Base-by-base conservation (phyloP, 225 moss, liverwort and hornwort species). In the Straminergon stramineum region DNA sequence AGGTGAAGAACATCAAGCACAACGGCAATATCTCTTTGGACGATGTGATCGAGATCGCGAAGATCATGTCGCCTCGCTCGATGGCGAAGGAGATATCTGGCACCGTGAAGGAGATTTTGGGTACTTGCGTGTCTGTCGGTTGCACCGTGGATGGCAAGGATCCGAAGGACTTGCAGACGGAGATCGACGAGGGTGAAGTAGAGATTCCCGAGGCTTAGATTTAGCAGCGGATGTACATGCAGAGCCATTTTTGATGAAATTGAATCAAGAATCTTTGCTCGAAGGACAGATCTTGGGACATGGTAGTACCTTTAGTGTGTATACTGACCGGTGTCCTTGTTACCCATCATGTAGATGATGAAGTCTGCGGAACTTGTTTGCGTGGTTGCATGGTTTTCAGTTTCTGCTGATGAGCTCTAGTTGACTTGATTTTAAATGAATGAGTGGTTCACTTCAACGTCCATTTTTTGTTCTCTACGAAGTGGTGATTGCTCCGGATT, bases 1-100 rank as follows among this genome's bases (percentile, higher is more conserved):
- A 92, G 90, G 92, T 92, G 75, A 94, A 94, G 90, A 94, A 91
- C 90, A 92, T 92, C 79, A 91, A 94, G 91, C 92, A 94, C 91
- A 90, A 89, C 41, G 92, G 92, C 73, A 91, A 92, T 79, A 94
- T 94, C 62, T 92, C 91, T 79, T 82, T 94, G 53, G 92, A 94
- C n/a, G 92, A 94, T 85, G 91, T 94, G 66, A 92, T 92, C 71
- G 94, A 94, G 88, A 94, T 92, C 66, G 94, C 94, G 39, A 94
- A 94, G 91, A 92, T 92, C 92, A 94, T 94, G 94, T 90, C 90
- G 56, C 91, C 91, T 74, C 87, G 92, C 19, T 94, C 94, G 64
- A 94, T 94, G 94, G 91, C 94, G 22, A 94, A 94, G 90, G 91
- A 90, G 88, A 78, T 89, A 71, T 86, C 91, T 35, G 92, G 91